Evolutionary conservation across 208 protist species (phyloP).

Genomic region (Acanthamoeba healyi): DNA sequence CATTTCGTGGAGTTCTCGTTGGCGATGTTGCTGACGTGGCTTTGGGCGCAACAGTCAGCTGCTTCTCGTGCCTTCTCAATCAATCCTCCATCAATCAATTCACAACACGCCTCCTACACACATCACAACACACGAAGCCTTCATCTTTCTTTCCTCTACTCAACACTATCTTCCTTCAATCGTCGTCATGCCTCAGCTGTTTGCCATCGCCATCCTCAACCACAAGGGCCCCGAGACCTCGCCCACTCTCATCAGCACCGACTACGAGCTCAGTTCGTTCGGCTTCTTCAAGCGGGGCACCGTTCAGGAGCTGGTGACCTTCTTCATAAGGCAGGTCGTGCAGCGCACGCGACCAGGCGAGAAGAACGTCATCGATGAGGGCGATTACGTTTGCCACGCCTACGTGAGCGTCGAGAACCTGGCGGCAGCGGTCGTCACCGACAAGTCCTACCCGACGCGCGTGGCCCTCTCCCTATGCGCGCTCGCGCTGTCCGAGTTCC

Average conservation of each 20-base stretch:
- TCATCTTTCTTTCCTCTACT: neutral
- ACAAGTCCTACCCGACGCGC: constrained; percentile 60
- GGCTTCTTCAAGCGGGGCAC: constrained; percentile 65
- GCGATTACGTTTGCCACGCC: constrained; percentile 60
- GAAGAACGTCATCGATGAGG: constrained; percentile 70
- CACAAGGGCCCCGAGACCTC: constrained; percentile 20
- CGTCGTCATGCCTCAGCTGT: constrained; percentile 59
- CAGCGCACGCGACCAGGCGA: constrained; percentile 44
- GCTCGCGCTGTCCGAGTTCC: constrained; percentile 25
- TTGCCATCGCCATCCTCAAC: constrained; percentile 55
- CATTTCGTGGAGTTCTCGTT: constrained; percentile 3
- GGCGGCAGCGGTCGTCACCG: constrained; percentile 39
- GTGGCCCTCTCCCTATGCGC: constrained; percentile 59
- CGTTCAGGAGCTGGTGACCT: constrained; percentile 69
- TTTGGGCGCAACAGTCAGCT: neutral
- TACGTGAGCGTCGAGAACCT: constrained; percentile 45
- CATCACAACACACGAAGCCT: neutral
- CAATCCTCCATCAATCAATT: neutral
- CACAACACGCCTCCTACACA: neutral
- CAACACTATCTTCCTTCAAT: neutral
- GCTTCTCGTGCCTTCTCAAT: too few relatives aligned
- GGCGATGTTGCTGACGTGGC: neutral
- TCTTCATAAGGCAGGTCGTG: constrained; percentile 65
- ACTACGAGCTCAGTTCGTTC: constrained; percentile 70
- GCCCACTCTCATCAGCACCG: constrained; percentile 9